phyloP scores from a whole-genome alignment of 208 protist species.

The Acanthamoeba healyi region DNA sequence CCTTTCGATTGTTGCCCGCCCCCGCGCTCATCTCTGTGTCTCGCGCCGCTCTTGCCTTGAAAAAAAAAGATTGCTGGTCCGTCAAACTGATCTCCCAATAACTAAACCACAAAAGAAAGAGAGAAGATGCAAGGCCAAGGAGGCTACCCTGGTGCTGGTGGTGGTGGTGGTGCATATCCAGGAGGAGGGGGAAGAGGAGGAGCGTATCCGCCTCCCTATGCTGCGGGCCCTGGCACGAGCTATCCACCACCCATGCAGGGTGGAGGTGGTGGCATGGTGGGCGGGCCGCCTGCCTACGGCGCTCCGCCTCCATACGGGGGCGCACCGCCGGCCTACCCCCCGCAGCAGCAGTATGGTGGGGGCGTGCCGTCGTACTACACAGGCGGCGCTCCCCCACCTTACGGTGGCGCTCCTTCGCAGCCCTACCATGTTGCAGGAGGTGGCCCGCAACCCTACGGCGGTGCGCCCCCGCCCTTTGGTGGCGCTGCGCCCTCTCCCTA shows the following conservation, averaged over 20 bases:
- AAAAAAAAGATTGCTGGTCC: too few species aligned
- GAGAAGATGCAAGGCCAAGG: neutral
- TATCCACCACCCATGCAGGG: constrained; percentile 8
- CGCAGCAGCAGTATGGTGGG: neutral
- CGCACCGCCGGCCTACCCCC: neutral
- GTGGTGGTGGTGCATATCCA: neutral
- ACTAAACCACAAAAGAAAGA: too few species aligned
- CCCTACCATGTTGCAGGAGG: neutral
- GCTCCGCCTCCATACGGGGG: neutral
- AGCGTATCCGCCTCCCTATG: neutral
- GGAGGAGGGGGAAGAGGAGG: neutral
- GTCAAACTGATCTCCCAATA: too few species aligned
- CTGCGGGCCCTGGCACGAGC: neutral
- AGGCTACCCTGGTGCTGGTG: neutral
- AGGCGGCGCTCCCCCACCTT: neutral
- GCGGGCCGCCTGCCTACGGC: neutral
- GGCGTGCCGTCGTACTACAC: neutral
- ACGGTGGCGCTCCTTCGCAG: neutral
- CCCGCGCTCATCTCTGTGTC: constrained; percentile 6
- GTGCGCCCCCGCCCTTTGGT: neutral
- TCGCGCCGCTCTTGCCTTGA: neutral
- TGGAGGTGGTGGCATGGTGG: neutral
- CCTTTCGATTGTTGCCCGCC: neutral
- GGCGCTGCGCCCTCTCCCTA: neutral
- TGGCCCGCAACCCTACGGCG: neutral